phyloP scores from a whole-genome alignment of 2,329 filamentous ascomycete genomes.

The Penicillium sp. region DNA sequence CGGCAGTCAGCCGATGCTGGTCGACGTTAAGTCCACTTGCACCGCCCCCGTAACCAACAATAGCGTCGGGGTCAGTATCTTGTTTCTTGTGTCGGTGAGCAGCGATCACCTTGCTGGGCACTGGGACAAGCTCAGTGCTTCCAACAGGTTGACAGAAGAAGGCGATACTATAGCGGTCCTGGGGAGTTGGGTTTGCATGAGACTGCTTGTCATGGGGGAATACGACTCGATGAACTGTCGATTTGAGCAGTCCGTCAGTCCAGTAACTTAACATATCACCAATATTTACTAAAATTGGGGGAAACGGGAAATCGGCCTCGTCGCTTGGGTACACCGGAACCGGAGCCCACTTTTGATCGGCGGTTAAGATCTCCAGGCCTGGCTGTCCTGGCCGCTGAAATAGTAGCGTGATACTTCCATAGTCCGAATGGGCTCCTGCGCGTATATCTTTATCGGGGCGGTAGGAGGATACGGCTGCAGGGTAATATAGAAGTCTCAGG shows the following conservation, averaged over 20 bases:
- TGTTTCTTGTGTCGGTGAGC: conserved; percentile 33
- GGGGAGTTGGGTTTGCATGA: conserved; percentile 29
- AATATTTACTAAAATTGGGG: conserved; percentile 73
- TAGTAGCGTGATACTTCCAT: conserved; percentile 66
- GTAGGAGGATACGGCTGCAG: conserved; percentile 52
- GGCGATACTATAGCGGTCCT: conserved; percentile 57
- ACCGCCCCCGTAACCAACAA: conserved; percentile 43
- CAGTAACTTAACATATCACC: conserved; percentile 76
- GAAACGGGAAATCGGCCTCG: conserved; percentile 49
- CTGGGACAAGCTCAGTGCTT: conserved; percentile 51
- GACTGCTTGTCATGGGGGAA: conserved; percentile 54
- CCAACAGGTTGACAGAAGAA: conserved; percentile 64
- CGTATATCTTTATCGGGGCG: conserved; percentile 65
- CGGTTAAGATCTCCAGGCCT: conserved; percentile 76
- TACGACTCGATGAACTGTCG: conserved; percentile 84
- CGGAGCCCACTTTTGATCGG: conserved; percentile 57
- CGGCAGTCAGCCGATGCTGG: conserved; percentile 53
- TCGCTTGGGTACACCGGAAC: conserved; percentile 62
- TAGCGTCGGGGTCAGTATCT: conserved; percentile 19
- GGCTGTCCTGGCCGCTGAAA: conserved; percentile 84
- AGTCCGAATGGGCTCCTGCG: conserved; percentile 90
- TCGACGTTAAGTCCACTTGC: conserved; percentile 32
- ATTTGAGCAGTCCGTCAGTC: conserved; percentile 84
- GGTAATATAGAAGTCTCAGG: conserved; percentile 72
- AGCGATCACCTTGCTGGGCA: conserved; percentile 54